Evolutionary conservation across 257 asterid genomes (phyloP), one percentile per base, ranked within the genome.

Genomic region (Plantago major): DNA sequence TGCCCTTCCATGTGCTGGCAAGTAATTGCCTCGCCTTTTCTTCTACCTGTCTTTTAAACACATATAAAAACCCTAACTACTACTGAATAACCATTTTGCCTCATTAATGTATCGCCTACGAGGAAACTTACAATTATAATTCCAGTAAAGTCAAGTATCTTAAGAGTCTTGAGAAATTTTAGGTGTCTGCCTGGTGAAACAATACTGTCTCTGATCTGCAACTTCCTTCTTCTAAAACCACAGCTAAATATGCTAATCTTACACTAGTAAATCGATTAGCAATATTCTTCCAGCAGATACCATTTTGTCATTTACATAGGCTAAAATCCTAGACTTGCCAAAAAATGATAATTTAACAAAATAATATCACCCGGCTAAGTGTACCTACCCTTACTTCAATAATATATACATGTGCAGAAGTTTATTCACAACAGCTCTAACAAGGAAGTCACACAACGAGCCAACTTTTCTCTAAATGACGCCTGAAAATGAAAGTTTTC

Each of bases 161-260:
- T 58, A 18, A 44, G n/a, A 10, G 33, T 58, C 63, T 14, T 16
- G 13, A n/a, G 26, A 58, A 58, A n/a, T 33, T 28, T 50, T 50
- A 50, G 56, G n/a, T 18, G 6, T 10, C 33, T 13, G 13, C 13
- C 3, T 3, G 28, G 4, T 51, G 38, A 51, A 51, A 19, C 53
- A 48, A 52, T 52, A n/a, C n/a, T n/a, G 15, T 52, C 40, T 15
- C 18, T 17, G 30, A 4, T 10, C 30, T 38, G 30, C 4, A 52
- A 18, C 15, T 17, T 52, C n/a, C 37, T 52, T 11, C 19, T 15
- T 9, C 11, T 15, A 22, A 3, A 52, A 52, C 40, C 10, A 52
- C 37, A 1, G 3, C 18, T 10, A 33, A 14, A 52, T 17, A 38
- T 19, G 15, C 57, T 51, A 51, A 17, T 37, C 45, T 11, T 17